These are phyloP conservation scores for Chrysanthemum makinoi DNA, from an alignment of 129 eudicot species.

Conservation along the genomic window DNA sequence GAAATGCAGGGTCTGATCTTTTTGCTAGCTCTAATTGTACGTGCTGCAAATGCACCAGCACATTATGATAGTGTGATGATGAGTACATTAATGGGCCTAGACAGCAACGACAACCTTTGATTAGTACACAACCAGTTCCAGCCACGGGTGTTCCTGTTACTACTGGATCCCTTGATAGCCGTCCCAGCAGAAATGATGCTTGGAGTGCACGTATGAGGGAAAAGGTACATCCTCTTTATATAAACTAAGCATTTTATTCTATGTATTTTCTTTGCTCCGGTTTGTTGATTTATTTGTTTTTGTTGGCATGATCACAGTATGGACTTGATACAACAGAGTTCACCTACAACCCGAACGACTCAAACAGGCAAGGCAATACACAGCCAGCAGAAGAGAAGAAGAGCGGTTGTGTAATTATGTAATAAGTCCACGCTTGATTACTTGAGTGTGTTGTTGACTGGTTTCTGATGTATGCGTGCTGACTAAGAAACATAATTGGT, in stretches of 20 bases:
- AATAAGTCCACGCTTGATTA: conserved; percentile 12
- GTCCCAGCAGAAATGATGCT: conserved; percentile 81
- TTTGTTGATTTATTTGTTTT: neutral
- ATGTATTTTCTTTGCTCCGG: neutral
- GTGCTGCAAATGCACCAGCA: conserved; percentile 72
- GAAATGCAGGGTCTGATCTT: conserved; percentile 71
- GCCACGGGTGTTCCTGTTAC: conserved; percentile 63
- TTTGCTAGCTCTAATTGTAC: conserved; percentile 69
- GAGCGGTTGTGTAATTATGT: conserved; percentile 77
- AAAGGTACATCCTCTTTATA: conserved; percentile 48
- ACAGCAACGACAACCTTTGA: conserved; percentile 82
- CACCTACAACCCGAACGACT: conserved; percentile 82
- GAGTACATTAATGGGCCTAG: conserved; percentile 72
- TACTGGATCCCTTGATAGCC: conserved; percentile 65
- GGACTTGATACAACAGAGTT: conserved; percentile 96
- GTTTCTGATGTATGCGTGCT: conserved; percentile 1
- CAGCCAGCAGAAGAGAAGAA: conserved; percentile 58
- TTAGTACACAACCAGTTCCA: conserved; percentile 59
- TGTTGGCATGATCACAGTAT: conserved; percentile 43
- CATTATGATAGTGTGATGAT: conserved; percentile 91
- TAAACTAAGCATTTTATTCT: neutral
- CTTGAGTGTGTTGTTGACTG: neutral
- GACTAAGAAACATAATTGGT: neutral
- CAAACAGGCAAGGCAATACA: conserved; percentile 61
- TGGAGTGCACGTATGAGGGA: conserved; percentile 99